Base-by-base conservation (phyloP, 2,329 filamentous ascomycete genomes). In the Capronia epimyces region DNA sequence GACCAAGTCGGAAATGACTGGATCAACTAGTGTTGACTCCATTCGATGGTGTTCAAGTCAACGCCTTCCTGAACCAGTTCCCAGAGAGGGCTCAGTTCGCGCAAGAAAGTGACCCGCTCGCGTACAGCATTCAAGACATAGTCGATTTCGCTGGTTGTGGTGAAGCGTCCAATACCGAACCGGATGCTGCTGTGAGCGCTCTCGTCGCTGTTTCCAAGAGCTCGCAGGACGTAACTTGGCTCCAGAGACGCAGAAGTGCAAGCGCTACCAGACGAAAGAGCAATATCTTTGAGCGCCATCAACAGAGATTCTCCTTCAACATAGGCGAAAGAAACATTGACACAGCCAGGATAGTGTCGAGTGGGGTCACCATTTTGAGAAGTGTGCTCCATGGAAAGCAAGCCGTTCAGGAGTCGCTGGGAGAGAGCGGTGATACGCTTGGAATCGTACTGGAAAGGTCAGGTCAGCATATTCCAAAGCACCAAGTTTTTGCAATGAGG, bases 201-300 rank as follows among this genome's bases (percentile, higher is more conserved):
- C 74, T 98, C 93, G 64, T 98, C 93, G 60, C 89, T 96, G 76
- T 87, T 97, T 52, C 93, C 93, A 15, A 98, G 78, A 3, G 93
- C 93, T 50, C 93, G 84, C 24, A 98, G 79, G 41, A 98, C 93
- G 68, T 98, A 98, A 68, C 88, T 95, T 13, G 93, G 93, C 69
- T 98, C 93, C 27, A 98, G 75, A 1, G 93, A 98, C 0, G 93
- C 93, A 3, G 91, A 97, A 1, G 93, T 98, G 72, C 93, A 98
- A 4, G 93, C 93, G 65, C 89, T 96, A 50, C 93, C 93, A 0
- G 93, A 98, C 5, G 91, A 97, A 29, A 98, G 75, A 0, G 93
- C 93, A 69, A 98, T 96, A 62, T 98, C 93, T 72, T 98, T 98
- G 40, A 98, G 75, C 0, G 93, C 93, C 93, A 98, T 98, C 57